phyloP scores from a whole-genome alignment of 2,329 filamentous ascomycete genomes.

The Diaporthe vaccinii region DNA sequence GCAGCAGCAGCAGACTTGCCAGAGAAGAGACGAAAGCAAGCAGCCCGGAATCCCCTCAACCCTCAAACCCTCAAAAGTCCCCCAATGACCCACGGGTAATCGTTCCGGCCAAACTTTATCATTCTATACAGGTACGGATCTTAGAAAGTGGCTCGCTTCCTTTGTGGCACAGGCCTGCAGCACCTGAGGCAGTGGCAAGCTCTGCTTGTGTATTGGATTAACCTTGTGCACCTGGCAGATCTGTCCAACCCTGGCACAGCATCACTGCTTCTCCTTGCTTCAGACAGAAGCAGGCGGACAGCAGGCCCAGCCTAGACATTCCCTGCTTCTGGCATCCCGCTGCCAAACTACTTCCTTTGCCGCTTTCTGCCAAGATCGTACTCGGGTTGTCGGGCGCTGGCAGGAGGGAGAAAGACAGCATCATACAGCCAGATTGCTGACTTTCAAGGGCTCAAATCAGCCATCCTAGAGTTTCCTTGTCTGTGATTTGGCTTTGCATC shows the following conservation, averaged over 20 bases:
- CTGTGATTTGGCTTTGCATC: constrained; percentile 40
- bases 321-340: constrained; percentile 19
- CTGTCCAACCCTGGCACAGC: constrained; percentile 36
- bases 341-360: constrained; percentile 24
- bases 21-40: neutral
- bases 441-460: constrained; percentile 30
- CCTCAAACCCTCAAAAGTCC: neutral
- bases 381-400: constrained; percentile 24
- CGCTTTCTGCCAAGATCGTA: constrained; percentile 14
- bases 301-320: constrained; percentile 32
- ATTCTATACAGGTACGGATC: constrained; percentile 26
- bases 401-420: constrained; percentile 25
- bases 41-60: neutral
- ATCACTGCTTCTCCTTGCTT: constrained; percentile 31
- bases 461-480: constrained; percentile 34
- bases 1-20: constrained; percentile 14
- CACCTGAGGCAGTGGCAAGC: constrained; percentile 36
- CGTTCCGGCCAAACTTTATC: constrained; percentile 20
- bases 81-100: constrained; percentile 22
- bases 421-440: constrained; percentile 21
- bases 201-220: constrained; percentile 29
- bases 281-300: constrained; percentile 13
- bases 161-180: constrained; percentile 40
- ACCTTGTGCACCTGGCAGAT: constrained; percentile 27
- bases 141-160: constrained; percentile 32